These are phyloP conservation scores for Aureobasidium sp. DNA, from an alignment of 2,329 filamentous ascomycete species.

Conservation along the genomic window DNA sequence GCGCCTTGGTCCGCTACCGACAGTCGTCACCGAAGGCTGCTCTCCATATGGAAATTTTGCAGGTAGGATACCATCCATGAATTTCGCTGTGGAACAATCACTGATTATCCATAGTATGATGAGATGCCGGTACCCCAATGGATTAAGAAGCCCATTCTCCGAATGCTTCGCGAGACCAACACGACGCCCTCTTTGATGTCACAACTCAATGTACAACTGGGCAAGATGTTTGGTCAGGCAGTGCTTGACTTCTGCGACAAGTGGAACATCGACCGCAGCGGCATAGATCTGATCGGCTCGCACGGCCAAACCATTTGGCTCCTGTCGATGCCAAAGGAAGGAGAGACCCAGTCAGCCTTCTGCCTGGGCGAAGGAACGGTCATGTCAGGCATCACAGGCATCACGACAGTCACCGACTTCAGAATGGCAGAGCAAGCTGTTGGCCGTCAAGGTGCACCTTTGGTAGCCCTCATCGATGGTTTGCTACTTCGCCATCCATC, in stretches of 20 bases:
- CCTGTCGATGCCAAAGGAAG: slow-evolving; percentile 21
- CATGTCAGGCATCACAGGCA: slow-evolving; percentile 23
- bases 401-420: slow-evolving; percentile 22
- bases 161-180: not conserved
- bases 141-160: not conserved
- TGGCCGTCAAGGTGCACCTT: slow-evolving; percentile 23
- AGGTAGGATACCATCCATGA: slow-evolving; percentile 12
- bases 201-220: not conserved
- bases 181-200: not conserved
- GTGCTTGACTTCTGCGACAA: not conserved
- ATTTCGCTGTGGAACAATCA: too few species aligned
- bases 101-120: slow-evolving; percentile 14
- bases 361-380: slow-evolving; percentile 22
- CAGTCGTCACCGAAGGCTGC: slow-evolving; percentile 20
- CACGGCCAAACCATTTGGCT: slow-evolving; percentile 27
- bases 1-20: slow-evolving; percentile 23
- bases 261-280: not conserved
- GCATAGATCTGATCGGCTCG: slow-evolving; percentile 23
- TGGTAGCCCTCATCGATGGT: slow-evolving; percentile 23
- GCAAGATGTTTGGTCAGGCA: not conserved
- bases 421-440: slow-evolving; percentile 23
- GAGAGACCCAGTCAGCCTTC: slow-evolving; percentile 21
- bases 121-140: not conserved
- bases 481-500: slow-evolving; percentile 20
- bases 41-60: slow-evolving; percentile 20